A percentile compares a stretch with the other conserved stretches of the same genome.
Conservation (phyloP, 129 eudicot genomes). For the Scalesia atractyloides region DNA sequence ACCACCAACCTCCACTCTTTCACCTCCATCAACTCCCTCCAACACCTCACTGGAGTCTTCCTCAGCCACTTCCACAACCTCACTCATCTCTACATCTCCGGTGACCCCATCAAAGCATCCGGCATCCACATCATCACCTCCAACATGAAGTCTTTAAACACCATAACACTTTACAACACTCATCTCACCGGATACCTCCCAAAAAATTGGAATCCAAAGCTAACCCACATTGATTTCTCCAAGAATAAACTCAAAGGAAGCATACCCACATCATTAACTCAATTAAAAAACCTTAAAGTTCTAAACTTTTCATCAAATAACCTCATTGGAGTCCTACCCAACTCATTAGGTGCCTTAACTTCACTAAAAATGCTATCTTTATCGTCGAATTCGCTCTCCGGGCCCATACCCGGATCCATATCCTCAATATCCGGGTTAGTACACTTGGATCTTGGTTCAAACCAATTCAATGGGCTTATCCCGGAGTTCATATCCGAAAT, state of each 20-base stretch:
- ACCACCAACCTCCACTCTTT: constrained; percentile 63
- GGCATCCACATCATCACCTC: constrained; percentile 62
- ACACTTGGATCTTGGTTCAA: constrained; percentile 75
- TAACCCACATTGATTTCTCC: constrained; percentile 75
- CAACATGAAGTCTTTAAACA: constrained; percentile 42
- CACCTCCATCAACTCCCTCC: constrained; percentile 69
- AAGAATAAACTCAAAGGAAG: constrained; percentile 60
- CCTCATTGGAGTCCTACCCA: constrained; percentile 63
- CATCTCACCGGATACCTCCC: constrained; percentile 73
- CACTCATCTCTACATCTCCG: constrained; percentile 57
- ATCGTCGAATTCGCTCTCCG: constrained; percentile 69
- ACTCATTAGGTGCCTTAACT: constrained; percentile 60
- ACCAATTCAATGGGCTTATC: constrained; percentile 65
- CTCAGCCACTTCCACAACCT: constrained; percentile 61
- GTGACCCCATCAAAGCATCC: constrained; percentile 54
- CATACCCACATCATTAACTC: constrained; percentile 65
- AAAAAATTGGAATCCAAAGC: constrained; percentile 63
- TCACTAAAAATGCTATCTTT: constrained; percentile 58
- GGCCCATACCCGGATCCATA: constrained; percentile 69
- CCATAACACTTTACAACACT: constrained; percentile 53
- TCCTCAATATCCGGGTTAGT: constrained; percentile 44
- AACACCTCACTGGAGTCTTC: constrained; percentile 74
- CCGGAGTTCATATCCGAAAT: constrained; percentile 66
- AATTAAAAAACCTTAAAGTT: constrained; percentile 47
- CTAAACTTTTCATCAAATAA: constrained; percentile 70